These are phyloP conservation scores for Apiotrichum mycotoxinovorans DNA, from an alignment of 1,284 basidiomycete genomes.

Conservation along the genomic window DNA sequence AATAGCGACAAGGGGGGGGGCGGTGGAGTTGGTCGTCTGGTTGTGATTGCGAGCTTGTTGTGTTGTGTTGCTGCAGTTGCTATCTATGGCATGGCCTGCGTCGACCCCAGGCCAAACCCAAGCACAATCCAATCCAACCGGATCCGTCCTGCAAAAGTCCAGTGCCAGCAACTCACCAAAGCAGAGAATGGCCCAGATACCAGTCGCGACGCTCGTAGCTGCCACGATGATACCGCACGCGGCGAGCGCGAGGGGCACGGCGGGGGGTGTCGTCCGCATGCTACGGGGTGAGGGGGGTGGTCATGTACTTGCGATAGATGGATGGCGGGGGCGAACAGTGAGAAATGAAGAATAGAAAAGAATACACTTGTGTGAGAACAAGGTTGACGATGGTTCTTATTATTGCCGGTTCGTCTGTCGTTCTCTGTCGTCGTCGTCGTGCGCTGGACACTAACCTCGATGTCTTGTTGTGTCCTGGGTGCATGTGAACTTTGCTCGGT, in stretches of 20 bases:
- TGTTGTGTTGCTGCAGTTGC: not conserved
- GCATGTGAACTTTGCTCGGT: too few relatives aligned
- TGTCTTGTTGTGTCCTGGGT: too few relatives aligned
- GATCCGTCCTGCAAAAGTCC: not conserved
- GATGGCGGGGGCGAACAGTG: too few relatives aligned
- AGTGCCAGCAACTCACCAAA: constrained; percentile 10
- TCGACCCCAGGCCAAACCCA: too few relatives aligned
- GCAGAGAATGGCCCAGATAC: constrained; percentile 11
- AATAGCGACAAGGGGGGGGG: not conserved
- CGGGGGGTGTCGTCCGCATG: constrained; percentile 4
- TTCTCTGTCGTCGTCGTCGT: too few relatives aligned
- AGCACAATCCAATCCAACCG: too few relatives aligned
- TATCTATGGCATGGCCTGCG: not conserved
- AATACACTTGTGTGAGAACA: too few relatives aligned
- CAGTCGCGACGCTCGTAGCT: constrained; percentile 7
- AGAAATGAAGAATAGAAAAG: too few relatives aligned
- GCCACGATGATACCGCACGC: constrained; percentile 17
- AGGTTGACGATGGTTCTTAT: not conserved
- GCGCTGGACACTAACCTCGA: too few relatives aligned
- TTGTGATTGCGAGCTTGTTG: not conserved
- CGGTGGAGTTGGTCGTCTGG: not conserved
- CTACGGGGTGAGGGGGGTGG: not conserved
- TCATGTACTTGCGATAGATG: not conserved
- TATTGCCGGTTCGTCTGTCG: too few relatives aligned
- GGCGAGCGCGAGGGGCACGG: constrained; percentile 14